Base-by-base conservation (phyloP, 768 basidiomycete species). In the Butyriboletus loyo region DNA sequence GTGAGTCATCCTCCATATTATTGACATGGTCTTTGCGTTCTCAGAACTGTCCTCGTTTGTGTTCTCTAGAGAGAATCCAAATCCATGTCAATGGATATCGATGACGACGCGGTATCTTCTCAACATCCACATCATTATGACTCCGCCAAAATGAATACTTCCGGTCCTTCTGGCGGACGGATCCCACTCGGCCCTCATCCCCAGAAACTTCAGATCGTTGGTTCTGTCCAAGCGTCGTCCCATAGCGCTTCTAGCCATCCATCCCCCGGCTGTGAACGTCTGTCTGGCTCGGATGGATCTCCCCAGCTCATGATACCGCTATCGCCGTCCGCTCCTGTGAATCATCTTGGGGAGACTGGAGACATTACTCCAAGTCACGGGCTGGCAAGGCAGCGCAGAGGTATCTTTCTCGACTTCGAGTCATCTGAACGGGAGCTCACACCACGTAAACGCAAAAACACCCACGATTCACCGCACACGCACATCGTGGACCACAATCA, bases 361-460 rank as follows among this genome's bases (percentile, higher is more conserved):
- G 31, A 39, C n/a, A 17, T 21, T 17, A 4, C 27, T 22, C 36
- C 9, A 21, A 24, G 27, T 39, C 36, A 32, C 9, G 35, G 10
- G 31, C 27, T 17, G 5, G 17, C 28, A 19, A 7, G n/a, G 27
- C 46, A 34, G 22, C 34, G 9, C 32, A 31, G 52, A 22, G n/a
- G 22, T 19, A 6, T 27, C 32, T 11, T 40, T 47, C 30, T 35
- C 13, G 17, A 21, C 36, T 41, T 19, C 24, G 28, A 25, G 24
- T 19, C 31, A 17, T 38, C 44, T 28, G n/a, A 14, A 40, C 49
- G 24, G 14, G 53, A 49, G 4, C 15, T 35, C 30, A 5, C 41
- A 5, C 7, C 49, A 13, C 50, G 53, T 11, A 67, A 67, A 65
- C 65, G 65, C 24, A 65, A 56, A 35, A 45, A 1, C 5, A 24